Percentiles rank a stretch among this genome's conserved stretches.
phyloP scores from a whole-genome alignment of 495 filamentous ascomycete species.

The Tuber calosporum region DNA sequence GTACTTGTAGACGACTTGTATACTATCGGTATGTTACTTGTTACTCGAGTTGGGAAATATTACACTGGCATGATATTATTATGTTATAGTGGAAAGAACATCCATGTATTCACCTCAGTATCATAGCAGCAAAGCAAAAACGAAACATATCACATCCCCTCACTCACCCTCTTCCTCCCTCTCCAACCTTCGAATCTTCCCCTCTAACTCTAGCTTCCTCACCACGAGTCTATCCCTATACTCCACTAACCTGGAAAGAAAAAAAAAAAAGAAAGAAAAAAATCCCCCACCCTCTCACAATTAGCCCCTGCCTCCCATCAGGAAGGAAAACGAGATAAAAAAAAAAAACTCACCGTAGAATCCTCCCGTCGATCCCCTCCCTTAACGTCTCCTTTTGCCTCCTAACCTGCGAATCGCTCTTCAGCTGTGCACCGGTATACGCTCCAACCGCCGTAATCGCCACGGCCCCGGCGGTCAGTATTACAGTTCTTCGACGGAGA shows the following conservation, averaged over 20 bases:
- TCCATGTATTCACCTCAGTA: no score
- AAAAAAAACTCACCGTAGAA: conserved; percentile 22
- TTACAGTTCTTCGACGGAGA: conserved; percentile 28
- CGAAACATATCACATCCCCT: neutral
- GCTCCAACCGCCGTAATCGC: conserved; percentile 36
- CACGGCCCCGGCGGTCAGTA: conserved; percentile 27
- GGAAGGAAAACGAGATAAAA: no score
- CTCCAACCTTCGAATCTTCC: conserved; percentile 26
- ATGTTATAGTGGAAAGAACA: no score
- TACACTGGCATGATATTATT: no score
- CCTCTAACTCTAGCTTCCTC: conserved; percentile 27
- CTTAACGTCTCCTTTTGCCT: conserved; percentile 1
- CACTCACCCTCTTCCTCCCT: conserved; percentile 10
- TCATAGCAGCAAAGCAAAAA: neutral
- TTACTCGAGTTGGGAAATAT: no score
- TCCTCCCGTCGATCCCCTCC: conserved; percentile 25
- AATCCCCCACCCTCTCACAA: no score
- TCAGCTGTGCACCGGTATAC: conserved; percentile 33
- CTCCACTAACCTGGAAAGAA: conserved; percentile 18
- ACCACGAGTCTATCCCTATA: conserved; percentile 26
- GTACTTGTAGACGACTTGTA: no score
- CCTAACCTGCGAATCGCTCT: conserved; percentile 25
- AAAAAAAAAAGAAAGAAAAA: neutral
- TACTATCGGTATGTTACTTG: no score
- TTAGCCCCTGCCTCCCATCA: no score